These are phyloP conservation scores for Typha latifolia DNA, from an alignment of 176 grass and related monocot genomes.

Conservation along the genomic window DNA sequence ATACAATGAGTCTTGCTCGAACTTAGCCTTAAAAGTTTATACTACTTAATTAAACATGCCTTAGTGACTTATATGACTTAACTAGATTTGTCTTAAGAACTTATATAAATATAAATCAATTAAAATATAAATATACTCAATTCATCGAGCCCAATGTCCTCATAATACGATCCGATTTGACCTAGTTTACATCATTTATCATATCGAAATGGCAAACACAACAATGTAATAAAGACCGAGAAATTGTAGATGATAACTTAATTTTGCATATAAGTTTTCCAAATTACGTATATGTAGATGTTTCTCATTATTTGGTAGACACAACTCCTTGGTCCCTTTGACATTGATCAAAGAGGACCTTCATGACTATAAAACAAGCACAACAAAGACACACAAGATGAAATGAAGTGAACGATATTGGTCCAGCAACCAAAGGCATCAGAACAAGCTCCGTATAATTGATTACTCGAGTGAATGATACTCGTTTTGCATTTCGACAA, in stretches of 20 bases:
- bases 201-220: background rate
- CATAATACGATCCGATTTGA: too few relatives aligned
- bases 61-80: too few relatives aligned
- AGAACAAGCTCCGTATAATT: background rate
- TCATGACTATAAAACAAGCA: background rate
- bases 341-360: background rate
- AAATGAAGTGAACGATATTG: background rate
- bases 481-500: conserved; percentile 59
- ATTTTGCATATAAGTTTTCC: background rate
- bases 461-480: conserved; percentile 46
- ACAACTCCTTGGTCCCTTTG: background rate
- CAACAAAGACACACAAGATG: background rate
- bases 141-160: too few relatives aligned
- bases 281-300: background rate
- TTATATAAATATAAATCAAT: too few relatives aligned
- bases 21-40: too few relatives aligned
- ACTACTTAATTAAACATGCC: too few relatives aligned
- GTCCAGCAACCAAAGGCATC: background rate
- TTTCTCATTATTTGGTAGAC: background rate
- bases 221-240: background rate
- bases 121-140: too few relatives aligned
- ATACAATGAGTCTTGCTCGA: too few relatives aligned
- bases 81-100: too few relatives aligned
- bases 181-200: too few relatives aligned
- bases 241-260: background rate